A percentile compares a stretch with the other conserved stretches of the same genome.
These are phyloP conservation scores for Ulmus americana DNA, from an alignment of 331 rosid species.

Conservation along the genomic window DNA sequence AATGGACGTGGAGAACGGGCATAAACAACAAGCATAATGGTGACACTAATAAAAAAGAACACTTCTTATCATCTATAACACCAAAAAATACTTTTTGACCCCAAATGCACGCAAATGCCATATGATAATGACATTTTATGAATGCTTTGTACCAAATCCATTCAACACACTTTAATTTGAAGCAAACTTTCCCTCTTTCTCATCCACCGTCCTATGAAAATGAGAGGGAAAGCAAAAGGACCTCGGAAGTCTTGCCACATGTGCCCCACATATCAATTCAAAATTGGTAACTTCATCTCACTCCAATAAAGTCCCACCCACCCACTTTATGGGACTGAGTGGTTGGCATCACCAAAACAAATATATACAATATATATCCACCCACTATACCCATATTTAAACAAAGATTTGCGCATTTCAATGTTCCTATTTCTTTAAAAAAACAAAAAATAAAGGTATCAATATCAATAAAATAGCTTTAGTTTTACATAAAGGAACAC, in stretches of 20 bases:
- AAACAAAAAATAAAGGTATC: constrained; percentile 15
- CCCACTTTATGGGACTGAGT: constrained; percentile 12
- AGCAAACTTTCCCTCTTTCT: constrained; percentile 3
- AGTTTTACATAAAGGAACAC: constrained; percentile 15
- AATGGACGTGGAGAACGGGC: not conserved
- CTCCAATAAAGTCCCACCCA: constrained; percentile 24
- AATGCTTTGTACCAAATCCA: constrained; percentile 10
- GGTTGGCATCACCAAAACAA: constrained; percentile 23
- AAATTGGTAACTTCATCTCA: constrained; percentile 7
- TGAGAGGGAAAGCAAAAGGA: constrained; percentile 3
- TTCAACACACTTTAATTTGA: constrained; percentile 12
- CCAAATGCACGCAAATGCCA: not conserved
- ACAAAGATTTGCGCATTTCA: not conserved
- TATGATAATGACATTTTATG: not conserved
- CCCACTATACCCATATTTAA: not conserved
- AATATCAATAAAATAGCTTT: constrained; percentile 16
- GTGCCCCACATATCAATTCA: constrained; percentile 25
- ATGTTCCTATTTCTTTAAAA: not conserved
- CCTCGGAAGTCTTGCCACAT: constrained; percentile 23
- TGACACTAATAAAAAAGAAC: not conserved
- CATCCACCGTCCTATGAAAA: constrained; percentile 19
- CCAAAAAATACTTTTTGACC: not conserved
- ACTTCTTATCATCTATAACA: not conserved
- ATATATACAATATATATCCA: not conserved
- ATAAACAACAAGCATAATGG: not conserved